Base-by-base conservation (phyloP, 495 filamentous ascomycete species). In the Sordaria brevicollis region DNA sequence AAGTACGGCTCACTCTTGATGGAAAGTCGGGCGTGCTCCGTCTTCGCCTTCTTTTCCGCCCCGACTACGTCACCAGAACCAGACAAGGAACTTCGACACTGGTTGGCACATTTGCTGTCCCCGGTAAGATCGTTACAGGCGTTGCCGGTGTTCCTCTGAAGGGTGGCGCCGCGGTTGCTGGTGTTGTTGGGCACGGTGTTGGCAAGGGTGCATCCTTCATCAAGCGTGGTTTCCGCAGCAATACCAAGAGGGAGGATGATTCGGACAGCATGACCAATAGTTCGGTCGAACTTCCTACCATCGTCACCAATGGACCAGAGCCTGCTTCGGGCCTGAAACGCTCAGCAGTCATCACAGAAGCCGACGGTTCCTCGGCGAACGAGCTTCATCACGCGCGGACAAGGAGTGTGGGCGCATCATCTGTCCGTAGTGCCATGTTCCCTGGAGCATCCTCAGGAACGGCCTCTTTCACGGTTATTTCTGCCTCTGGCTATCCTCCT, bases 51-150 rank as follows among this genome's bases (percentile, higher is more conserved):
- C 83, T 97, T n/a, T 99, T 99, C 88, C 94, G 91, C 72, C 91
- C 96, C 3, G 89, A 90, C 80, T 99, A 97, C 74, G 92, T 99
- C 69, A 90, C 89, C 17, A 89, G 96, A 65, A 87, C 92, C 11
- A 87, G 93, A 37, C 92, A 97, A 79, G 95, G 96, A 54, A 95
- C 94, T 0, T 91, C 92, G 4, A 97, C 95, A 4, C 96, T 99
- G 85, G 89, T 89, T 4, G 95, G 95, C 15, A 97, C 93, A 0
- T 97, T 99, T 76, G 89, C 91, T 5, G 84, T 90, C 5, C 93
- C 95, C n/a, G 92, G 93, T 35, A 96, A 93, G 82, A 91, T 98
- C 67, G 91, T 97, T 67, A 89, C 88, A 17, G 87, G 87, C 67
- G 87, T 89, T 68, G 88, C 86, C 6, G 93, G 93, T 31, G 94